A percentile compares a stretch with the other conserved stretches of the same genome.
phyloP scores from a whole-genome alignment of 495 filamentous ascomycete genomes.

The Aspergillus wentii region DNA sequence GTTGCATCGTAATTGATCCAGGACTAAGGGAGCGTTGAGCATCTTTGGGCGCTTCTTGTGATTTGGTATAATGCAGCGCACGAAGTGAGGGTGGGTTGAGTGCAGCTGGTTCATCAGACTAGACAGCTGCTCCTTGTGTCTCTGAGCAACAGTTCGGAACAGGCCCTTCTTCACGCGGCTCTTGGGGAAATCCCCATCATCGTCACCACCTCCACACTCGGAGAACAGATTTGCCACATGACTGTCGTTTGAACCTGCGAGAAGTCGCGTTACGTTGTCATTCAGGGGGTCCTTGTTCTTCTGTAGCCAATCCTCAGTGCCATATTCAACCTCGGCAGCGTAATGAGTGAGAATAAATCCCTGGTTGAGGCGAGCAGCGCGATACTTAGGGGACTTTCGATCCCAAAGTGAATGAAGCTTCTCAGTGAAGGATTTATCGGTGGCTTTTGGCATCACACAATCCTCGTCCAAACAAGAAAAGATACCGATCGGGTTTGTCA shows the following conservation, averaged over 20 bases:
- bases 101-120: constrained; percentile 94
- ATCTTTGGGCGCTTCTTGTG: constrained; percentile 97
- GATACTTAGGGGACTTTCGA: constrained; percentile 89
- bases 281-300: constrained; percentile 99
- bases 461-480: constrained; percentile 99
- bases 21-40: constrained; percentile 78
- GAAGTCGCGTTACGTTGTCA: constrained; percentile 86
- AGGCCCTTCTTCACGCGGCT: constrained; percentile 95
- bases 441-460: constrained; percentile 98
- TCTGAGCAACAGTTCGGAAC: constrained; percentile 93
- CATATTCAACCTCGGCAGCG: constrained; percentile 96
- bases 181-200: constrained; percentile 61
- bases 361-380: constrained; percentile 77
- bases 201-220: constrained; percentile 77
- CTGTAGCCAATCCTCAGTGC: constrained; percentile 91
- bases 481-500: constrained; percentile 95
- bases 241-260: constrained; percentile 74
- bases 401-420: constrained; percentile 97
- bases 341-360: constrained; percentile 99
- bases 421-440: constrained; percentile 93
- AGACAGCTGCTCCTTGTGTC: constrained; percentile 95
- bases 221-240: constrained; percentile 82
- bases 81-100: constrained; percentile 96
- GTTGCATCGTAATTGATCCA: constrained; percentile 96
- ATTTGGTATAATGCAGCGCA: constrained; percentile 96